These are phyloP conservation scores for Zancudomyces culisetae DNA, from an alignment of 371 early-diverging fungal genomes.

Conservation along the genomic window DNA sequence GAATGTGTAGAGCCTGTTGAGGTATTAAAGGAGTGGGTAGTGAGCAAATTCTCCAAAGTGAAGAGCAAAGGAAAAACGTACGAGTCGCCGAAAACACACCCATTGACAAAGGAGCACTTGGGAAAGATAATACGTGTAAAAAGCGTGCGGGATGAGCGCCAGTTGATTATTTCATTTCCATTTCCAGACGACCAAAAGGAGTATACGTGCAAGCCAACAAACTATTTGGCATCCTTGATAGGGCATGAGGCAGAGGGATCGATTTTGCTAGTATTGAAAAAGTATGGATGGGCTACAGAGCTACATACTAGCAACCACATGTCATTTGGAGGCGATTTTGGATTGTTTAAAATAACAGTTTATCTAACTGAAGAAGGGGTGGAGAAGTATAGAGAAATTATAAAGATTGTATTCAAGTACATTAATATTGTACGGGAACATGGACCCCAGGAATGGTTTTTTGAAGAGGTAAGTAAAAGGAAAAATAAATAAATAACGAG, in stretches of 20 bases:
- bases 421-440: conserved; percentile 47
- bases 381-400: conserved; percentile 50
- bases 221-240: conserved; percentile 53
- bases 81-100: conserved; percentile 47
- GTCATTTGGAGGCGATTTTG: conserved; percentile 12
- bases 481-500: background rate
- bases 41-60: conserved; percentile 53
- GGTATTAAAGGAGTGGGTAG: conserved; percentile 57
- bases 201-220: conserved; percentile 30
- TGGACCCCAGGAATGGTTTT: conserved; percentile 57
- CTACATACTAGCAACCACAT: conserved; percentile 36
- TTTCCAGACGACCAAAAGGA: conserved; percentile 41
- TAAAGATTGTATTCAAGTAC: conserved; percentile 67
- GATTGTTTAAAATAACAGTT: conserved; percentile 51
- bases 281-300: conserved; percentile 72
- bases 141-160: conserved; percentile 63
- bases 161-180: conserved; percentile 65
- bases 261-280: conserved; percentile 61
- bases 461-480: conserved; percentile 33
- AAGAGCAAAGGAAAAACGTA: conserved; percentile 49
- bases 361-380: conserved; percentile 71
- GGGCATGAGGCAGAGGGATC: conserved; percentile 79
- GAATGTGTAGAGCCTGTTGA: conserved; percentile 47
- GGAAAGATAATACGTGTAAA: conserved; percentile 54
- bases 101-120: conserved; percentile 51